phyloP scores from a whole-genome alignment of 768 basidiomycete species.

The Mycena galopus region DNA sequence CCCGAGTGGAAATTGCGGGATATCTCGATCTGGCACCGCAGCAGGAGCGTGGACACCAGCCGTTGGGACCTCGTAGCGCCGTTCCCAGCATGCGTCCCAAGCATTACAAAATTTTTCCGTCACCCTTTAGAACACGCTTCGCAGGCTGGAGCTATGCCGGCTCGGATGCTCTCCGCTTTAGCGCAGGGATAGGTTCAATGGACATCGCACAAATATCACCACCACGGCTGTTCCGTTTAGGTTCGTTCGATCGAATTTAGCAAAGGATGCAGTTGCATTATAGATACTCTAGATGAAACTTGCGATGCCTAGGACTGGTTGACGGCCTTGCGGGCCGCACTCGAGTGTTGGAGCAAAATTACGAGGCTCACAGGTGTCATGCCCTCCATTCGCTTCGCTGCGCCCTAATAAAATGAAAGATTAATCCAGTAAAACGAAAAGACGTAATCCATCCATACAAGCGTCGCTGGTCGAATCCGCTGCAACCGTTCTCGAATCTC shows the following conservation, averaged over 20 bases:
- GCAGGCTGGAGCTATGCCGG: neutral
- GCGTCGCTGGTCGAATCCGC: conserved; percentile 72
- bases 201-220: no score
- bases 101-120: conserved; percentile 1
- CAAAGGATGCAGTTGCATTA: no score
- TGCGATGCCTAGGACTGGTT: no score
- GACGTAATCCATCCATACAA: conserved; percentile 59
- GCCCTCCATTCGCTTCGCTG: conserved; percentile 93
- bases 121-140: neutral
- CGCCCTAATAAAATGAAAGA: conserved; percentile 66
- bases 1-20: conserved; percentile 18
- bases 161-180: conserved; percentile 4
- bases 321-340: neutral
- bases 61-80: conserved; percentile 25
- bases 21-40: conserved; percentile 26
- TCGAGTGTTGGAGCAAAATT: conserved; percentile 58
- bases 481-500: conserved; percentile 80
- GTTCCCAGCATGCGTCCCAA: conserved; percentile 8
- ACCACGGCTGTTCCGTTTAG: no score
- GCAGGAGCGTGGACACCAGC: conserved; percentile 24
- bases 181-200: neutral
- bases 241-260: no score
- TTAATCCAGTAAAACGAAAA: neutral
- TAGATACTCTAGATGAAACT: no score
- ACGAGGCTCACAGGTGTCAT: conserved; percentile 89